Conservation (phyloP, 176 grass and related monocot genomes). For the Ampelocalamus luodianensis region DNA sequence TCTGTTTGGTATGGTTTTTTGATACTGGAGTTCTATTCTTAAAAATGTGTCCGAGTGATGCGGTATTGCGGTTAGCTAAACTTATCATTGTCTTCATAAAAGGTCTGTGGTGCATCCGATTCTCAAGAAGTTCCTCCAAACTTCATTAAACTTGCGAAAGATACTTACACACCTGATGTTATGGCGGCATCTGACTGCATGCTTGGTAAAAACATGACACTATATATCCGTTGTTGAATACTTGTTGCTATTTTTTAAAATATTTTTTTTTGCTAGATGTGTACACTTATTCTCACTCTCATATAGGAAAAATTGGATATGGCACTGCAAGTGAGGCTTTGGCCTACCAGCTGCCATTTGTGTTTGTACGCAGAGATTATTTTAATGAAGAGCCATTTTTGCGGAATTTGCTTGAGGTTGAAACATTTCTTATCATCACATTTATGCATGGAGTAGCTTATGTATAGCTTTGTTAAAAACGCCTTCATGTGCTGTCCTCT, state of each 20-base stretch:
- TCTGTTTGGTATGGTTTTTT: slow-evolving; percentile 77
- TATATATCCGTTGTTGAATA: not conserved
- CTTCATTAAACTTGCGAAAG: slow-evolving; percentile 78
- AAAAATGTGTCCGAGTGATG: not conserved
- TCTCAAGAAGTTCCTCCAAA: slow-evolving; percentile 74
- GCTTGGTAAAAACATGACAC: slow-evolving; percentile 49
- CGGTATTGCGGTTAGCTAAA: slow-evolving; percentile 2
- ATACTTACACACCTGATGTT: slow-evolving; percentile 77
- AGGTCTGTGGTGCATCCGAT: slow-evolving; percentile 84
- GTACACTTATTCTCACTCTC: slow-evolving; percentile 23
- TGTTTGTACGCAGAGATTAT: slow-evolving; percentile 95
- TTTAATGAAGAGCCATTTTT: slow-evolving; percentile 99
- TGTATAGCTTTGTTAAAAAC: slow-evolving; percentile 25
- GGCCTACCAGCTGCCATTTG: slow-evolving; percentile 94
- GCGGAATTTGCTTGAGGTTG: slow-evolving; percentile 98
- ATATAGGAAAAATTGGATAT: slow-evolving; percentile 96
- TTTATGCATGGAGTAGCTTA: slow-evolving; percentile 3
- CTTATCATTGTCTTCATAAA: slow-evolving; percentile 33
- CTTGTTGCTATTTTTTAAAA: not conserved
- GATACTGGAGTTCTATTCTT: slow-evolving; percentile 7
- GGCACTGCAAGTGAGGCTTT: slow-evolving; percentile 95
- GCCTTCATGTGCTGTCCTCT: slow-evolving; percentile 9
- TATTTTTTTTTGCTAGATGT: not conserved
- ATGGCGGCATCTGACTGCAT: slow-evolving; percentile 87
- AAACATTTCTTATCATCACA: slow-evolving; percentile 25